Conservation (phyloP, 768 basidiomycete genomes). For the Candolleomyces efflorescens region DNA sequence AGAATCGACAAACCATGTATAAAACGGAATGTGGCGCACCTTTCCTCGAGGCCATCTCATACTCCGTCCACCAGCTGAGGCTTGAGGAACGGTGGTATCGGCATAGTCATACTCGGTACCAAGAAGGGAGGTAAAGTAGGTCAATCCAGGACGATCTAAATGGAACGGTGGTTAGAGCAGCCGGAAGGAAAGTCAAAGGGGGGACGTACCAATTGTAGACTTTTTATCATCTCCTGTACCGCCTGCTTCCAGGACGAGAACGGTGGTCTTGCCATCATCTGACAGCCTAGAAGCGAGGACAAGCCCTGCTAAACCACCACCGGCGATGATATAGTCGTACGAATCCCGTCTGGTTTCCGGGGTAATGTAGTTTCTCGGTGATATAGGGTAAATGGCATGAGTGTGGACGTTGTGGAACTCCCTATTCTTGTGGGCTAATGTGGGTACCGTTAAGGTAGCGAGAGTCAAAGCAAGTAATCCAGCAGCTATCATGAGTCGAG, state of each 20-base stretch:
- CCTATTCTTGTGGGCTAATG: background rate
- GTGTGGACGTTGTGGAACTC: conserved; percentile 8
- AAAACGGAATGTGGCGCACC: conserved; percentile 22
- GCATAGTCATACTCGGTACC: conserved; percentile 51
- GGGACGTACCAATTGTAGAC: conserved; percentile 27
- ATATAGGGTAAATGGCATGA: background rate
- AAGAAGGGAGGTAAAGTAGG: conserved; percentile 50
- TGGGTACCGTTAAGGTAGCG: conserved; percentile 1
- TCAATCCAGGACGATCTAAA: conserved; percentile 45
- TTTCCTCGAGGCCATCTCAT: conserved; percentile 62
- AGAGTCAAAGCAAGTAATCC: conserved; percentile 2
- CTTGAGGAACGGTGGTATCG: conserved; percentile 46
- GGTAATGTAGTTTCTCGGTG: conserved; percentile 11
- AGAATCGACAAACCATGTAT: background rate
- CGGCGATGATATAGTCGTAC: conserved; percentile 33
- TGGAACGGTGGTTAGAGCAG: background rate
- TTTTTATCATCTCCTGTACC: conserved; percentile 36
- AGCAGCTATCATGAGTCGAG: background rate
- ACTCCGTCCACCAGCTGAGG: conserved; percentile 35
- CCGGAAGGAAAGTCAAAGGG: background rate
- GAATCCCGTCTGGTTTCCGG: conserved; percentile 12
- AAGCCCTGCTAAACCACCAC: conserved; percentile 34
- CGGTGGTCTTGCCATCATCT: conserved; percentile 28
- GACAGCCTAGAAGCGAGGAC: conserved; percentile 32
- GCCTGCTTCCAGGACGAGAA: conserved; percentile 41